Percentiles rank a stretch among this genome's conserved stretches.
These are phyloP conservation scores for Debaryomyces prosopidis DNA, from an alignment of 805 yeast species.

Conservation along the genomic window DNA sequence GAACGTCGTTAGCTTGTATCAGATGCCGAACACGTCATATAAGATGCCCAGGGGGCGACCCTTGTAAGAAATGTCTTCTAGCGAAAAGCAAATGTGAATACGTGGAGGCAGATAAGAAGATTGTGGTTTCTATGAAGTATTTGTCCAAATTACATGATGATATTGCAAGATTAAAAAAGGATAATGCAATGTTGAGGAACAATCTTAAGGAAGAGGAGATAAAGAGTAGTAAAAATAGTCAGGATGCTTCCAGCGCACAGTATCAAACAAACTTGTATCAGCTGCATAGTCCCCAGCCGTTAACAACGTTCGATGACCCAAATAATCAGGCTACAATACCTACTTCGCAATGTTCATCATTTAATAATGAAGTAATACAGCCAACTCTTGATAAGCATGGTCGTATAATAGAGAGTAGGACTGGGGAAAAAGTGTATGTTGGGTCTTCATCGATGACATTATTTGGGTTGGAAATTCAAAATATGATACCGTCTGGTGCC, in stretches of 20 bases:
- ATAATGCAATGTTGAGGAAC: constrained; percentile 58
- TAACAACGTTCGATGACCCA: not conserved
- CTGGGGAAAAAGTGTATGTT: constrained; percentile 74
- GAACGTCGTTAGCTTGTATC: constrained; percentile 52
- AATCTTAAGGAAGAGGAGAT: constrained; percentile 32
- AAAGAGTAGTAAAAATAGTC: constrained; percentile 5
- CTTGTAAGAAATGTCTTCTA: constrained; percentile 61
- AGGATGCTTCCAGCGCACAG: constrained; percentile 3
- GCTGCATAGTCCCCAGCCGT: not conserved
- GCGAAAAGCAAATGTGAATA: constrained; percentile 66
- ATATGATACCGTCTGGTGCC: constrained; percentile 47
- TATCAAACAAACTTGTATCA: not conserved
- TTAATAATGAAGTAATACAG: constrained; percentile 55
- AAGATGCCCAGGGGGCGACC: constrained; percentile 77
- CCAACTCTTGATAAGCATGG: constrained; percentile 74
- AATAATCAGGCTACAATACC: not conserved
- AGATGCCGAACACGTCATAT: constrained; percentile 73
- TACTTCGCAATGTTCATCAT: not conserved
- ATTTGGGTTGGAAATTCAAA: constrained; percentile 75
- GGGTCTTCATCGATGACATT: constrained; percentile 84
- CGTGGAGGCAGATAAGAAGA: constrained; percentile 68
- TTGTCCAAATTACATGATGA: constrained; percentile 67
- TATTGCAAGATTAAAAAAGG: constrained; percentile 62
- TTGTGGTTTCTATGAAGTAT: constrained; percentile 72
- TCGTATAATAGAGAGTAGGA: constrained; percentile 67